These are phyloP conservation scores for Heliamphora pulchella DNA, from an alignment of 179 eudicot species.

Conservation along the genomic window DNA sequence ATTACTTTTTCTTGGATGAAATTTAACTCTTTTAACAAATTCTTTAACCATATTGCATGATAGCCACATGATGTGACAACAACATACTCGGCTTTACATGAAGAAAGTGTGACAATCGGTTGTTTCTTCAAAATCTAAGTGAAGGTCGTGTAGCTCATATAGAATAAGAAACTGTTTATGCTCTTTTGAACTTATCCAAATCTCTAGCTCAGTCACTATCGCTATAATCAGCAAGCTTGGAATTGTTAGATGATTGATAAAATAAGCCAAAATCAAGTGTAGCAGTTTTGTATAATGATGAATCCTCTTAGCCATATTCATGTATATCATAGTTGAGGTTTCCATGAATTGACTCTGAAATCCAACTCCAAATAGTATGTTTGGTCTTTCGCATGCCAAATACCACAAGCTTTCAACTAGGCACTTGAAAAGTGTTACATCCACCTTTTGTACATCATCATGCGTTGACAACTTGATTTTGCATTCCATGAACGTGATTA, in stretches of 20 bases:
- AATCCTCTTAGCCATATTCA: not conserved
- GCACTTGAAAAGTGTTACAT: not conserved
- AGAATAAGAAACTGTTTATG: not conserved
- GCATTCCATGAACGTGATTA: not conserved
- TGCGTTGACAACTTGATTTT: not conserved
- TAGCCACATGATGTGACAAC: not conserved
- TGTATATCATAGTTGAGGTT: no score
- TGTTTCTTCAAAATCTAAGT: not conserved
- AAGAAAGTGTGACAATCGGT: not conserved
- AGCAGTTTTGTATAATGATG: not conserved
- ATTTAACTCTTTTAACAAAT: not conserved
- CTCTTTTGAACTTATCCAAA: not conserved
- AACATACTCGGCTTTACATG: not conserved
- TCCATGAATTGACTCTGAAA: no score
- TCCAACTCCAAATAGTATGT: not conserved
- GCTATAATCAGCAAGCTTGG: not conserved
- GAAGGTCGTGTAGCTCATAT: not conserved
- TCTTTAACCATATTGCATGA: not conserved
- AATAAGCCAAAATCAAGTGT: not conserved
- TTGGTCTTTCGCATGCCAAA: not conserved
- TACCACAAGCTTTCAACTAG: not conserved
- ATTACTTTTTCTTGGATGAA: not conserved
- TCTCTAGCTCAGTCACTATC: slow-evolving; percentile 6
- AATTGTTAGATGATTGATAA: not conserved
- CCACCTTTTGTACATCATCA: not conserved